Evolutionary conservation across 371 early-diverging fungal species (phyloP).

Genomic region (Rhizomucor pusillus): DNA sequence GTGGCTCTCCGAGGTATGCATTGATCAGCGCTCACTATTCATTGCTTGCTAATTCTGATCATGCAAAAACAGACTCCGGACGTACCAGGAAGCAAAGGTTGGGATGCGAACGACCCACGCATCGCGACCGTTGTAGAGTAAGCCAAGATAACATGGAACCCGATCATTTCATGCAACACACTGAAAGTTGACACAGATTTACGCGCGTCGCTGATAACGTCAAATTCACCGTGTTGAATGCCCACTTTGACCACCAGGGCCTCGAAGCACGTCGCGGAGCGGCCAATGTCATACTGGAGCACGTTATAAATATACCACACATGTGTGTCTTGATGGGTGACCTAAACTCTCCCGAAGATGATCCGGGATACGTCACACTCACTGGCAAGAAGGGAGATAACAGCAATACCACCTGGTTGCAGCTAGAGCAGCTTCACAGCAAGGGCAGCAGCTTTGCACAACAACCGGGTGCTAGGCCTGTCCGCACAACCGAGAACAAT

Average conservation of each 20-base stretch:
- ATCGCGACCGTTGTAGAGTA: constrained; percentile 37
- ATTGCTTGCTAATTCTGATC: background rate
- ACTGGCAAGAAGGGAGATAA: constrained; percentile 14
- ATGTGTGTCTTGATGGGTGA: constrained; percentile 36
- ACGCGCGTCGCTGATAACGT: constrained; percentile 17
- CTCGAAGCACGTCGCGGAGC: constrained; percentile 24
- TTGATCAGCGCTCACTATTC: background rate
- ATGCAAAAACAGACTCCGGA: constrained; percentile 27
- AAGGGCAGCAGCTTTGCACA: constrained; percentile 9
- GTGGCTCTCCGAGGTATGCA: constrained; percentile 43
- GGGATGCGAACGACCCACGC: constrained; percentile 43
- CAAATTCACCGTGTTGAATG: constrained; percentile 30
- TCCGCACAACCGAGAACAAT: constrained; percentile 22
- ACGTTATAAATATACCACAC: background rate
- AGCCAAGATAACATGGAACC: constrained; percentile 1
- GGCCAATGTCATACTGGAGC: constrained; percentile 18
- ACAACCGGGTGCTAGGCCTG: constrained; percentile 21
- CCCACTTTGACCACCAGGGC: constrained; percentile 40
- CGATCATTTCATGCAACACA: background rate
- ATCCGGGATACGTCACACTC: constrained; percentile 33
- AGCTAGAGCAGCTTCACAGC: constrained; percentile 27
- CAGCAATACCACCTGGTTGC: constrained; percentile 23
- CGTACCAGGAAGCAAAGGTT: constrained; percentile 29
- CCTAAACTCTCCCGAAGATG: constrained; percentile 35
- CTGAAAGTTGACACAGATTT: constrained; percentile 13